Conservation (phyloP, 2,329 filamentous ascomycete species). For the Diaporthe aspalathi region DNA sequence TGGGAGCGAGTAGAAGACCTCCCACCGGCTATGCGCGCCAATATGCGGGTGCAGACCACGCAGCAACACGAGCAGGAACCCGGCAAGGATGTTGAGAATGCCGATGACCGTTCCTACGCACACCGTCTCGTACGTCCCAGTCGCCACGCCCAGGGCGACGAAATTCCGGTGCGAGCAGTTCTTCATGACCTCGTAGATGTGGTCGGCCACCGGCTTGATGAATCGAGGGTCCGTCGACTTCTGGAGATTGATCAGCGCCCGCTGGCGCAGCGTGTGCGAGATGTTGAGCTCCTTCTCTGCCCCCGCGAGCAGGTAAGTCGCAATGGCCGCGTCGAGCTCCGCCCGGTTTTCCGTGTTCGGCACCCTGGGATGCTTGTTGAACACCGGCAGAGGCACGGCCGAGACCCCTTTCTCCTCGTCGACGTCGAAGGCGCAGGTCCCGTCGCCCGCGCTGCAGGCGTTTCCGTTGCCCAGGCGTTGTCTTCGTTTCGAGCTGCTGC, state of each 20-base stretch:
- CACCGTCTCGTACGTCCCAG: constrained; percentile 61
- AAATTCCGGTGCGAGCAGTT: constrained; percentile 64
- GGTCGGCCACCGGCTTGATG: constrained; percentile 58
- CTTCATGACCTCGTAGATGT: constrained; percentile 58
- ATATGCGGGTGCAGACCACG: constrained; percentile 53
- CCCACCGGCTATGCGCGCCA: constrained; percentile 55
- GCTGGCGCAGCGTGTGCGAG: constrained; percentile 54
- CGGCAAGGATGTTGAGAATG: constrained; percentile 53
- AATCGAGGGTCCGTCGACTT: constrained; percentile 52
- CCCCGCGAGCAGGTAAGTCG: constrained; percentile 54
- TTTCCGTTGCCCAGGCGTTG: background rate
- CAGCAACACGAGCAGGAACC: constrained; percentile 54
- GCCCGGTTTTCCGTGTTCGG: constrained; percentile 40
- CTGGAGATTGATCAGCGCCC: constrained; percentile 52
- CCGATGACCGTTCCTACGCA: constrained; percentile 59
- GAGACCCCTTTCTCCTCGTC: constrained; percentile 28
- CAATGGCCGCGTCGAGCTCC: constrained; percentile 53
- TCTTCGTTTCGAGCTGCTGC: background rate
- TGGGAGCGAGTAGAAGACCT: constrained; percentile 57
- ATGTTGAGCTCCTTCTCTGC: constrained; percentile 61
- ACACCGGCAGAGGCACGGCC: constrained; percentile 6
- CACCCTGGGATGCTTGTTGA: background rate
- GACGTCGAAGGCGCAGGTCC: constrained; percentile 5
- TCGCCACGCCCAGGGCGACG: constrained; percentile 64
- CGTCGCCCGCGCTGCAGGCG: background rate